A percentile compares a stretch with the other conserved stretches of the same genome.
Conservation (phyloP, 306 rosid species). For the Begonia peltatifolia region DNA sequence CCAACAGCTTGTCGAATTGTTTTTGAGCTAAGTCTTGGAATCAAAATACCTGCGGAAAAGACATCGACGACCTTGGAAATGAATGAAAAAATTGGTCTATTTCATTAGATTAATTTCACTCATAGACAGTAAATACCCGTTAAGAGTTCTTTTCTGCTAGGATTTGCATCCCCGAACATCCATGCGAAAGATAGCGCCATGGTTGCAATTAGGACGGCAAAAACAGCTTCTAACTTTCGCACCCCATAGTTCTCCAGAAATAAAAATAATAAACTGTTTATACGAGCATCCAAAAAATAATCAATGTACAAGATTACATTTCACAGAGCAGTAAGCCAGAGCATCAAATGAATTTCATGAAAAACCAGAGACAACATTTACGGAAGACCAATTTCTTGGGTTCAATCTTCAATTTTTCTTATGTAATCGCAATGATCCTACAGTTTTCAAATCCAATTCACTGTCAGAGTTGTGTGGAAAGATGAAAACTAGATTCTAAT, state of each 20-base stretch:
- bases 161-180: conserved; percentile 93
- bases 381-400: too few relatives aligned
- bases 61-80: conserved; percentile 25
- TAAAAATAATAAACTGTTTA: conserved; percentile 73
- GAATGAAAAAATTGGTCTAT: conserved; percentile 52
- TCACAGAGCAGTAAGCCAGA: too few relatives aligned
- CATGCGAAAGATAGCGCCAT: conserved; percentile 94
- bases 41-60: conserved; percentile 57
- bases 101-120: conserved; percentile 28
- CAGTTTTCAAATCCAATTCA: too few relatives aligned
- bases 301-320: neutral
- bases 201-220: conserved; percentile 72
- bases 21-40: conserved; percentile 87
- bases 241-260: conserved; percentile 94
- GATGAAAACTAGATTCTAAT: too few relatives aligned
- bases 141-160: conserved; percentile 68
- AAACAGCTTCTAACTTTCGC: conserved; percentile 87
- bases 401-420: too few relatives aligned
- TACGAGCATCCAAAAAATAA: neutral
- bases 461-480: too few relatives aligned
- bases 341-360: too few relatives aligned
- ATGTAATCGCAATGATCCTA: too few relatives aligned
- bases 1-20: conserved; percentile 92
- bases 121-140: conserved; percentile 29
- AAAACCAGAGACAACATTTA: too few relatives aligned